Percentiles rank a stretch among this genome's conserved stretches.
phyloP scores from a whole-genome alignment of 345 rosid species.

The Noccaea caerulescens region DNA sequence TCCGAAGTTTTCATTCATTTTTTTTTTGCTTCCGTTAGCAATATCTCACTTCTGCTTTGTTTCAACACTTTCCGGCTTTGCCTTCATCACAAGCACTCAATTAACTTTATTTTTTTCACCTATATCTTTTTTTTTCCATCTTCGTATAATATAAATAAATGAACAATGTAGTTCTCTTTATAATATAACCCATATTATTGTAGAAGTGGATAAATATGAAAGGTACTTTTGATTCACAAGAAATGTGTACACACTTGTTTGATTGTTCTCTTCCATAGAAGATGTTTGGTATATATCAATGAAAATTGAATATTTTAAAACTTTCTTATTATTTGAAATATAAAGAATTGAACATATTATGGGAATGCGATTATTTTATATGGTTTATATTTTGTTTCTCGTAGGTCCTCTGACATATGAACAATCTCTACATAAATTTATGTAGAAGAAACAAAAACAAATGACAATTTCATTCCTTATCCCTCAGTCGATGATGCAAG shows the following conservation, averaged over 20 bases:
- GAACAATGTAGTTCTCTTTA: not conserved
- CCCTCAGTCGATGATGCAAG: constrained; percentile 21
- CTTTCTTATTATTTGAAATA: not conserved
- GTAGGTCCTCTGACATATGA: constrained; percentile 33
- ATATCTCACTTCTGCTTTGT: constrained; percentile 33
- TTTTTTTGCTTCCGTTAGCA: not conserved
- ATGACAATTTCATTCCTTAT: constrained; percentile 45
- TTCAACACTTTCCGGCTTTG: constrained; percentile 32
- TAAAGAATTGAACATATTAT: not conserved
- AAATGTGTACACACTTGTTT: constrained; percentile 34
- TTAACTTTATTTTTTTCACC: not conserved
- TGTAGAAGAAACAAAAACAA: constrained; percentile 38
- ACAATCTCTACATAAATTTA: constrained; percentile 30
- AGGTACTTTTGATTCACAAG: constrained; percentile 34
- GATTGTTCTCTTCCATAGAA: constrained; percentile 1
- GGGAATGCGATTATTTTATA: not conserved
- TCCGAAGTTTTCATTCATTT: constrained; percentile 10
- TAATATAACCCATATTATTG: constrained; percentile 18
- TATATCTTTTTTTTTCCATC: constrained; percentile 2
- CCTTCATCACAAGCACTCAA: constrained; percentile 40
- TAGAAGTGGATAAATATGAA: constrained; percentile 23
- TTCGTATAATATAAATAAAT: not conserved
- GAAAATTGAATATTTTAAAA: not conserved
- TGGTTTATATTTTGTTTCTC: not conserved
- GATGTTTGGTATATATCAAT: not conserved